Conservation (phyloP, 768 basidiomycete species). For the Lentinus tigrinus region DNA sequence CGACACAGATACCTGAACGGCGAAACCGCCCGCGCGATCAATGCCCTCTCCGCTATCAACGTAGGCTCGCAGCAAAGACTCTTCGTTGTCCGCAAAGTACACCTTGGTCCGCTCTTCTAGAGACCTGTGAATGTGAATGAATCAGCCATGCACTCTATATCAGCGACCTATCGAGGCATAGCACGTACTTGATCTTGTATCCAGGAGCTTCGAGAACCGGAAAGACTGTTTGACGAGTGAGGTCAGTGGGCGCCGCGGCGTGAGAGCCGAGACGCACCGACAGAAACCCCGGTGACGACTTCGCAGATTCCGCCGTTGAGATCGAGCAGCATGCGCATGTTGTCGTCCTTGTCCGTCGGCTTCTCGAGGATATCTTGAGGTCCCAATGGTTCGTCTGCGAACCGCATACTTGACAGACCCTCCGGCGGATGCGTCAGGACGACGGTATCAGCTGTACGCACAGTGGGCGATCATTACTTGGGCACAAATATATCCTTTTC, state of each 20-base stretch:
- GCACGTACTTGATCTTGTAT: conserved; percentile 61
- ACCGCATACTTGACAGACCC: conserved; percentile 50
- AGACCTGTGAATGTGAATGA: conserved; percentile 49
- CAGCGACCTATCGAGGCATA: too few species aligned
- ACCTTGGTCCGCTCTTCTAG: conserved; percentile 83
- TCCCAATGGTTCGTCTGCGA: conserved; percentile 48
- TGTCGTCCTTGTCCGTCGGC: conserved; percentile 73
- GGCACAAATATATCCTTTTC: neutral
- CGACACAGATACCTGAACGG: conserved; percentile 65
- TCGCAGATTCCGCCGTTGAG: conserved; percentile 86
- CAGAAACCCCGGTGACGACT: conserved; percentile 86
- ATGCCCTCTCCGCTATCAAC: conserved; percentile 82
- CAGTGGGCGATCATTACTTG: neutral
- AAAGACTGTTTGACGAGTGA: conserved; percentile 46
- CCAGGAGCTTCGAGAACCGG: conserved; percentile 77
- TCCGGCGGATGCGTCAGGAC: conserved; percentile 80
- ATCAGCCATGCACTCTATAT: neutral
- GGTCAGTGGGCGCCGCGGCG: neutral
- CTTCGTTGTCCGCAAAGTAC: conserved; percentile 66
- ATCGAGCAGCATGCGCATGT: conserved; percentile 83
- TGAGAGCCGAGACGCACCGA: conserved; percentile 48
- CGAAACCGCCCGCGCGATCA: conserved; percentile 92
- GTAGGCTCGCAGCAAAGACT: conserved; percentile 68
- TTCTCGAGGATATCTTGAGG: conserved; percentile 88
- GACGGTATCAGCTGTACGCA: conserved; percentile 80